Base-by-base conservation (phyloP, 108 stramenopile species). In the Pseudonitzschia pungens region DNA sequence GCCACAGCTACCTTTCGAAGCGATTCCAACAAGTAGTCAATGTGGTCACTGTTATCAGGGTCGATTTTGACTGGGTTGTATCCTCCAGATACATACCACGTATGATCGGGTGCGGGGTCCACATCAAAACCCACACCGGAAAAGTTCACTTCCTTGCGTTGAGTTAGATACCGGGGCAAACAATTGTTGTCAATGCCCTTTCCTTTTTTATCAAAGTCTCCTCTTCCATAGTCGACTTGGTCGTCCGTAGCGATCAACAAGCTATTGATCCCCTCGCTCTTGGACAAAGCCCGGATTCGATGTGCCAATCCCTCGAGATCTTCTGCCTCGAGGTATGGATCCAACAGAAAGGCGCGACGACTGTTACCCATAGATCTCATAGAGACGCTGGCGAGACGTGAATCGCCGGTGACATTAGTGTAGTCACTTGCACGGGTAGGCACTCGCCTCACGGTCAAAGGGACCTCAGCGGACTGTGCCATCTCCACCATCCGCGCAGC, bases 241-340 rank as follows among this genome's bases (percentile, higher is more conserved):
- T 88, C 86, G 70, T 92, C 90, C 6, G 83, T 69, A 10, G 85
- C 89, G 60, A 94, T 79, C 21, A 94, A 69, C 16, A 94, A 65
- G 54, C 80, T 81, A 53, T 83, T 91, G 54, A 94, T 77, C 26
- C 54, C 75, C 22, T 79, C 77, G 66, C 89, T 92, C 29, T 79
- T 86, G 33, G 86, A 73, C 60, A 94, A 55, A 27, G 77, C 71
- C 0, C 72, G 75, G 27, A 94, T 84, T 14, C 91, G 86, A 72
- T 88, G 84, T 14, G 91, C 84, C 70, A 94, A 68, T 14, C 91
- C 93, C 43, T 94, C 85, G 66, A 92, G 76, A 74, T 92, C 89
- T 18, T 56, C 62, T 4, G 85, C 75, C 0, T 79, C 79, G 64
- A 92, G 68, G 10, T 85, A 63, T 0, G 93, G 78, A 41, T 91